These are phyloP conservation scores for Erythrobasidium hasegawianum DNA, from an alignment of 1,284 basidiomycete genomes.

Conservation along the genomic window DNA sequence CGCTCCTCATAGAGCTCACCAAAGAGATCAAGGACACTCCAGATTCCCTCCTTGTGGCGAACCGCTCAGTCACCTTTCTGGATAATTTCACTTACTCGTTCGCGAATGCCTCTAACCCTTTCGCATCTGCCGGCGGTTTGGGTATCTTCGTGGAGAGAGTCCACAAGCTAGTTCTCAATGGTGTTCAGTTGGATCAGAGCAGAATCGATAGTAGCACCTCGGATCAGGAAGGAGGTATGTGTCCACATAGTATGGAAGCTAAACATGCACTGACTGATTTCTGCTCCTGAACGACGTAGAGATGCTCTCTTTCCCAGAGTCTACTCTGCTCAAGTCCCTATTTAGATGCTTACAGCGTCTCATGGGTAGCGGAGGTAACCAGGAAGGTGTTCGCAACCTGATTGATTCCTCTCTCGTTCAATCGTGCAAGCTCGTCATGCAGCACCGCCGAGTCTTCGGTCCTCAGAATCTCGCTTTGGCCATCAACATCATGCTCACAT, in stretches of 20 bases:
- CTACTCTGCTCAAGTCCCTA: conserved; percentile 72
- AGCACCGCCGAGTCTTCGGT: conserved; percentile 77
- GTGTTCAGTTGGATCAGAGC: conserved; percentile 27
- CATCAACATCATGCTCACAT: conserved; percentile 95
- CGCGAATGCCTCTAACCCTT: conserved; percentile 79
- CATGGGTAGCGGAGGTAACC: conserved; percentile 84
- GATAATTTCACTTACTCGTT: conserved; percentile 90
- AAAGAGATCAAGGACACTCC: conserved; percentile 53
- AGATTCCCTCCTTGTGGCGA: conserved; percentile 55
- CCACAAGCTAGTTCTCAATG: conserved; percentile 56
- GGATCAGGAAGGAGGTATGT: conserved; percentile 54
- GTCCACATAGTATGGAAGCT: conserved; percentile 2
- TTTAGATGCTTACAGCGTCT: conserved; percentile 90
- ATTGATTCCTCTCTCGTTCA: conserved; percentile 87
- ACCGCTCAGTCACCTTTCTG: conserved; percentile 74
- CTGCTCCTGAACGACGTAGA: too few species aligned
- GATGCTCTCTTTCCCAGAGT: conserved; percentile 8
- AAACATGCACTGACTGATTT: too few species aligned
- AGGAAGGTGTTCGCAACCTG: conserved; percentile 88
- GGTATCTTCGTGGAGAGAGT: conserved; percentile 80
- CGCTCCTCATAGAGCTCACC: conserved; percentile 80
- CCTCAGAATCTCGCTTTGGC: conserved; percentile 78
- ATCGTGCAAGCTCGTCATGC: conserved; percentile 83
- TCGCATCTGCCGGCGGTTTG: conserved; percentile 79
- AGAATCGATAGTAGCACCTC: conserved; percentile 70